These are phyloP conservation scores for Quercus parvula DNA, from an alignment of 306 rosid species.

Conservation along the genomic window DNA sequence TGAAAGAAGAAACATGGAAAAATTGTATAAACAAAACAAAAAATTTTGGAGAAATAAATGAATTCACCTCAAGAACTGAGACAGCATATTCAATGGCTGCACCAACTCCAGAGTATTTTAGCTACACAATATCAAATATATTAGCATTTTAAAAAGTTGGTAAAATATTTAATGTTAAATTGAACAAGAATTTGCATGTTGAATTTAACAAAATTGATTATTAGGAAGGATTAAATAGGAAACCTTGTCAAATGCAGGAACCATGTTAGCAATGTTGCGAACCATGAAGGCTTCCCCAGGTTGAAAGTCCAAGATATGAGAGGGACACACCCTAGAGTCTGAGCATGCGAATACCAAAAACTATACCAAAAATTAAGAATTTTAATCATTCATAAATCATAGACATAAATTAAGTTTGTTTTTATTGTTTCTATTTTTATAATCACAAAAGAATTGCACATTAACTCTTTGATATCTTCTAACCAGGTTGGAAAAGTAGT, in stretches of 20 bases:
- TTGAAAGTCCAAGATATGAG: constrained; percentile 45
- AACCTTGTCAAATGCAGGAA: constrained; percentile 63
- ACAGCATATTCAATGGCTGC: constrained; percentile 63
- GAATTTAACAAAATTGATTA: not conserved
- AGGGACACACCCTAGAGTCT: constrained; percentile 74
- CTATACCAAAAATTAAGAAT: constrained; percentile 7
- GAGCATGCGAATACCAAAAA: constrained; percentile 72
- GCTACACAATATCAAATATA: constrained; percentile 14
- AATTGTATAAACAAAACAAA: not conserved
- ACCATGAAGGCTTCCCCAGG: constrained; percentile 68
- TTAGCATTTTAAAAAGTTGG: not conserved
- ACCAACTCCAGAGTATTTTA: constrained; percentile 54
- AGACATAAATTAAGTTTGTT: not conserved
- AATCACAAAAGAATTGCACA: not conserved
- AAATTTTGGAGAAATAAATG: not conserved
- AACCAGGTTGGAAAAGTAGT: too few species aligned
- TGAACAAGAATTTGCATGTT: not conserved
- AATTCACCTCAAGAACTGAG: constrained; percentile 33
- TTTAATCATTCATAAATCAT: not conserved
- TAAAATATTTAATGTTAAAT: not conserved
- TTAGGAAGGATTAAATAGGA: too few species aligned
- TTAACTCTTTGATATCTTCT: too few species aligned
- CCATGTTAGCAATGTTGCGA: constrained; percentile 67
- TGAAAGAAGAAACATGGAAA: not conserved
- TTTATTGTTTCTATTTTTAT: not conserved